phyloP scores from a whole-genome alignment of 1,284 basidiomycete species.

The Heimioporus retisporus region DNA sequence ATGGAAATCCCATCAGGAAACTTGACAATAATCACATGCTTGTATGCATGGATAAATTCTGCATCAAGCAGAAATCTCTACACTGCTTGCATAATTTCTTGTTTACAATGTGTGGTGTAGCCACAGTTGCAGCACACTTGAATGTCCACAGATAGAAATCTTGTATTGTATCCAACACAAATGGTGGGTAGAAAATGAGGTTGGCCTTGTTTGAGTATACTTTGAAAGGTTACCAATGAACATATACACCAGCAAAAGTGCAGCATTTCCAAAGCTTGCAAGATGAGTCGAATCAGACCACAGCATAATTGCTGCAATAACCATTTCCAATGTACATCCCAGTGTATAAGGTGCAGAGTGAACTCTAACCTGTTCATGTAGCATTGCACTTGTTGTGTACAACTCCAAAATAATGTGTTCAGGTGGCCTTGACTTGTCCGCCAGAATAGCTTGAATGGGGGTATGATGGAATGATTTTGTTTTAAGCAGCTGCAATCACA shows the following conservation, averaged over 20 bases:
- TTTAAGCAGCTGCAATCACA: too few relatives aligned
- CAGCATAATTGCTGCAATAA: conserved; percentile 32
- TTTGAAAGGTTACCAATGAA: conserved; percentile 37
- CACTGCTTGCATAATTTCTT: not conserved
- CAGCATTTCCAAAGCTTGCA: conserved; percentile 22
- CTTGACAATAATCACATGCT: not conserved
- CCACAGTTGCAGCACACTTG: not conserved
- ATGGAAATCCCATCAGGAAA: conserved; percentile 9
- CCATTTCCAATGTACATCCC: not conserved
- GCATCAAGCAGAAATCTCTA: not conserved
- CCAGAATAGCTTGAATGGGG: too few relatives aligned
- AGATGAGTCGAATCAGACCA: conserved; percentile 45
- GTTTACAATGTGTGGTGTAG: not conserved
- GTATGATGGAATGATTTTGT: too few relatives aligned
- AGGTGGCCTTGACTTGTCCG: too few relatives aligned
- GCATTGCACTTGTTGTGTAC: too few relatives aligned
- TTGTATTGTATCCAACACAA: conserved; percentile 13
- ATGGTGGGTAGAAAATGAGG: conserved; percentile 34
- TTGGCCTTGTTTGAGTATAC: conserved; percentile 13
- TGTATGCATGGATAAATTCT: not conserved
- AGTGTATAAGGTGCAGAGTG: not conserved
- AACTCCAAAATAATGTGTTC: too few relatives aligned
- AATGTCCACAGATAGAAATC: not conserved
- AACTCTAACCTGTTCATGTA: too few relatives aligned
- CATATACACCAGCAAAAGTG: conserved; percentile 43